Conservation (phyloP, 805 yeast genomes). For the Nakazawaea wyomingensis region DNA sequence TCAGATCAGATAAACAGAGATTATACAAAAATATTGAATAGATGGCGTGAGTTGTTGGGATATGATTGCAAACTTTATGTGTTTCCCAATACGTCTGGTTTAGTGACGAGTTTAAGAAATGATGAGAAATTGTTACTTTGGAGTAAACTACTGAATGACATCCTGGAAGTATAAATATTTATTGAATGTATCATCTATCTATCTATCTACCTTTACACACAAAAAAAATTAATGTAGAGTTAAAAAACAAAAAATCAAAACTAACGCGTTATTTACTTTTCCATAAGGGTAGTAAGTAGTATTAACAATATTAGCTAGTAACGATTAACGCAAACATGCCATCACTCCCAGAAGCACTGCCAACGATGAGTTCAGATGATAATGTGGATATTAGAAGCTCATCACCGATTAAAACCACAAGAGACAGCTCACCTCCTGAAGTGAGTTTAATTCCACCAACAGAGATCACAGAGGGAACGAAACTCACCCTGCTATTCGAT, state of each 20-base stretch:
- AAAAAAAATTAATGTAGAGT: no score
- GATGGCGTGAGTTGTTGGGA: conserved; percentile 18
- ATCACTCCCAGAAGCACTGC: conserved; percentile 7
- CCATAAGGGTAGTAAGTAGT: no score
- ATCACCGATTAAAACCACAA: conserved; percentile 5
- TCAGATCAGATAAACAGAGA: conserved; percentile 14
- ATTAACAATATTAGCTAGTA: no score
- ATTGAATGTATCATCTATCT: no score
- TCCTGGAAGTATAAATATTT: no score
- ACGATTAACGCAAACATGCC: no score
- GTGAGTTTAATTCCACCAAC: conserved; percentile 3
- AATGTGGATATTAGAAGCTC: conserved; percentile 1
- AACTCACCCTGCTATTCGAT: not conserved
- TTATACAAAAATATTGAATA: conserved; percentile 14
- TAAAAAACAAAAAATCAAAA: no score
- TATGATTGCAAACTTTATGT: conserved; percentile 39
- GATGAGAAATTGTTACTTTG: conserved; percentile 44
- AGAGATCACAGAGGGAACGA: not conserved
- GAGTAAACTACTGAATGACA: conserved; percentile 32
- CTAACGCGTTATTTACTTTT: no score
- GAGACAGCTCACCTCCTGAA: conserved; percentile 10
- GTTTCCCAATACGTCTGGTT: conserved; percentile 69
- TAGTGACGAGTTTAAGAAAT: conserved; percentile 46
- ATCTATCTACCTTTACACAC: no score
- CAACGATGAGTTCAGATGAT: not conserved